Percentiles rank a stretch among this genome's conserved stretches.
Conservation (phyloP, 148 eudicot genomes). For the Vaccinium corymbosum region DNA sequence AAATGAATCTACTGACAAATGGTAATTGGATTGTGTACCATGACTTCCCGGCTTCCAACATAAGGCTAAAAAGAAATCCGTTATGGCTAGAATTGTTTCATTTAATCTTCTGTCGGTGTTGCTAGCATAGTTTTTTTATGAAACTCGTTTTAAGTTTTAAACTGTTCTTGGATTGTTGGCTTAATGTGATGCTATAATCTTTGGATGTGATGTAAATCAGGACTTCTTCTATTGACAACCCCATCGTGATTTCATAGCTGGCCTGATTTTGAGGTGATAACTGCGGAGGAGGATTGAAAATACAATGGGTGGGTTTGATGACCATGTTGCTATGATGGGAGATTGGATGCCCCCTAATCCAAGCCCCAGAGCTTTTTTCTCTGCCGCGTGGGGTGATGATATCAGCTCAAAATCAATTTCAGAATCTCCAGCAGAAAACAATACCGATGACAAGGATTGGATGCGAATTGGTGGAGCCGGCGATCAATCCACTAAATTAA, state of each 20-base stretch:
- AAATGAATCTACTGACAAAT: neutral
- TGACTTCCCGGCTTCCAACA: neutral
- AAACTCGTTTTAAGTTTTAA: neutral
- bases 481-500: conserved; percentile 20
- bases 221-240: neutral
- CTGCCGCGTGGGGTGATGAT: conserved; percentile 35
- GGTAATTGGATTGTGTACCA: neutral
- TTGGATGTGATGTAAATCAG: conserved; percentile 3
- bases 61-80: neutral
- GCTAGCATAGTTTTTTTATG: neutral
- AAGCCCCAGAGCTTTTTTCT: conserved; percentile 39
- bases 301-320: conserved; percentile 48
- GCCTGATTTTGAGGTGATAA: conserved; percentile 9
- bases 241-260: neutral
- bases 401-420: conserved; percentile 22
- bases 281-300: neutral
- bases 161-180: neutral
- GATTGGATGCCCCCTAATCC: conserved; percentile 53
- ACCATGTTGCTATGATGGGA: conserved; percentile 37
- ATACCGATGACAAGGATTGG: conserved; percentile 23
- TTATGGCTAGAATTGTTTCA: neutral
- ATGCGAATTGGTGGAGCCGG: conserved; percentile 5
- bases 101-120: neutral
- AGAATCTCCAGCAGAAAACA: conserved; percentile 18
- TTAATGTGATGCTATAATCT: neutral